Evolutionary conservation across 2,329 filamentous ascomycete species (phyloP), one percentile per base, ranked within the genome.

Genomic region (Cladophialophora yegresii): DNA sequence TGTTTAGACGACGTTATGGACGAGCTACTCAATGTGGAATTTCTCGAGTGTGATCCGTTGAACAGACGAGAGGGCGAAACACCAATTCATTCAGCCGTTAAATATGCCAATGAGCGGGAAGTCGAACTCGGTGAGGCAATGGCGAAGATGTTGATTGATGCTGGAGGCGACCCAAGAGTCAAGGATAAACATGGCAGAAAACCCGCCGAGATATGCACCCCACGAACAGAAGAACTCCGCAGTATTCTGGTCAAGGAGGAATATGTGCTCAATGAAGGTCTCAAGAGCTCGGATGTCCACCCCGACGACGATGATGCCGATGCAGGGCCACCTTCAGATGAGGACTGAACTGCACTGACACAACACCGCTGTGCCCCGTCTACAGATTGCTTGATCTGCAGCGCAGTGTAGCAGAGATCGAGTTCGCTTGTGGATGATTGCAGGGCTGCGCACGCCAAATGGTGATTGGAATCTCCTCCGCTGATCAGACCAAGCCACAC

Each of bases 61-160:
- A 81, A 78, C 54, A 76, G 79, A 54, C 67, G 79, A 64, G 79
- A 81, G 66, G 76, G 77, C 66, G 79, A 81, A 61, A 80, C 79
- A 2, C 79, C 79, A 7, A 74, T 81, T 28, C 79, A 81, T 68
- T 71, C 72, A 51, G 79, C 78, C 45, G 79, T 81, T 43, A 76
- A 76, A 54, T 81, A 75, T 67, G 78, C 79, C 69, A 81, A 79
- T 62, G 79, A 81, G 54, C 79, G 80, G 64, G 77, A 81, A 59
- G 64, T 75, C 26, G 73, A 77, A 32, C 64, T 81, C 6, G 79
- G 79, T 12, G 67, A 74, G 26, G 78, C 76, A 33, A 81, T 81
- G 79, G 75, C 80, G 65, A 77, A 77, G 67, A 81, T 81, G 79
- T 79, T 81, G 75, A 78, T 79, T 63, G 79, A 81, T 54, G 79